Base-by-base conservation (phyloP, 306 rosid genomes). In the Rosa lucieae region DNA sequence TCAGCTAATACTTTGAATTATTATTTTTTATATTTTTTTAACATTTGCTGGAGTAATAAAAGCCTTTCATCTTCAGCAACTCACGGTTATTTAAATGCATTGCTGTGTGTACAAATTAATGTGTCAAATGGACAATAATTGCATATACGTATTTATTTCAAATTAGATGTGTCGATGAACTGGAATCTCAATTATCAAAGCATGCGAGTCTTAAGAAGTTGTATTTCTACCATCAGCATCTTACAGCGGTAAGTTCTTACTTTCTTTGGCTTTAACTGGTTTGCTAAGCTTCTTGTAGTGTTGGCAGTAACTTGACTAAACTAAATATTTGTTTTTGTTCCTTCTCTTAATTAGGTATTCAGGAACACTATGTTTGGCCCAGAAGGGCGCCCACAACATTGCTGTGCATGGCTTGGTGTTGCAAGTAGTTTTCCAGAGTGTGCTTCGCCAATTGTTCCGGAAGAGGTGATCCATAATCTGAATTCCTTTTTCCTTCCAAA, bases 291-390 rank as follows among this genome's bases (percentile, higher is more conserved):
- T 43, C 58, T 59, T 65, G 40, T 69, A 68, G 14, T 53, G 43
- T 75, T 49, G 53, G 75, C 42, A 62, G 71, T 56, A 65, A 51
- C 72, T 26, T 47, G 72, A 61, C 3, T 21, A 15, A 5, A 37
- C 10, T 23, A 5, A 8, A 78, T 78, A 77, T 42, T 4, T 55
- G 67, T 58, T 76, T 68, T 49, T 80, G 77, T 87, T 82, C 55
- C 82, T 43, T 10, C 43, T 80, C 83, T 77, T 82, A 74, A 26
- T 75, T 47, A 95, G 99, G 98, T 95, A 67, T 95, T 95, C 80
- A 93, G 99, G 81, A 95, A 95, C 87, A 95, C 99, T 47, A 95
- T 95, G 98, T 95, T 95, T 88, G 99, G 99, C 76, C 98, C 99
- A 32, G 99, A 95, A 89, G 99, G 99, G 49, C 97, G 98, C 79